These are phyloP conservation scores for Nothopassalora personata DNA, from an alignment of 2,329 filamentous ascomycete species.

Conservation along the genomic window DNA sequence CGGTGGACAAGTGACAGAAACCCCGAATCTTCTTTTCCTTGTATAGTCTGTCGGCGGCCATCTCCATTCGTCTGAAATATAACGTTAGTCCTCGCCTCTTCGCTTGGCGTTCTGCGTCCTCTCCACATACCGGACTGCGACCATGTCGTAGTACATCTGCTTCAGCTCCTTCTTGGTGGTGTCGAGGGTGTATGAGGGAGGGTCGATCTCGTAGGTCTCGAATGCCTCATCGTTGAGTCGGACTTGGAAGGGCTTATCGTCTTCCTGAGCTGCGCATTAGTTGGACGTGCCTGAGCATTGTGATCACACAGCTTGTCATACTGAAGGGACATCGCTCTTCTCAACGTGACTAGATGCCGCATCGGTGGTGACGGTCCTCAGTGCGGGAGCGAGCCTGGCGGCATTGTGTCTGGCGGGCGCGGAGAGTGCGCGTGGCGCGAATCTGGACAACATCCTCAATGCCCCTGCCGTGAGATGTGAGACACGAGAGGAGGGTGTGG, in stretches of 20 bases:
- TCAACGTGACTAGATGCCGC: conserved; percentile 87
- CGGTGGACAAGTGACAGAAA: conserved; percentile 98
- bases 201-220: conserved; percentile 98
- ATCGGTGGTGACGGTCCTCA: conserved; percentile 85
- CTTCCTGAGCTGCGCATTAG: conserved; percentile 56
- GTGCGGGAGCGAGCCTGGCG: conserved; percentile 34
- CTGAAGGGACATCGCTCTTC: conserved; percentile 64
- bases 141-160: conserved; percentile 99
- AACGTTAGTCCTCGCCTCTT: conserved; percentile 20
- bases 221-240: conserved; percentile 97
- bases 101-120: not conserved
- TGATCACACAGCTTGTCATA: conserved; percentile 36
- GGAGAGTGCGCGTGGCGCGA: conserved; percentile 33
- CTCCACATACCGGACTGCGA: conserved; percentile 70
- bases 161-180: conserved; percentile 97
- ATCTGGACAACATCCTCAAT: conserved; percentile 33
- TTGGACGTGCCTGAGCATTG: not conserved
- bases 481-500: not conserved
- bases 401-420: conserved; percentile 29
- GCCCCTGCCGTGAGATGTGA: conserved; percentile 1
- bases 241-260: conserved; percentile 88
- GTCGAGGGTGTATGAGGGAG: conserved; percentile 84
- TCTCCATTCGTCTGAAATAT: conserved; percentile 84
- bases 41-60: conserved; percentile 97
- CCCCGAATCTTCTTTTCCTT: conserved; percentile 99